A percentile compares a stretch with the other conserved stretches of the same genome.
These are phyloP conservation scores for Litchi chinensis DNA, from an alignment of 345 rosid species.

Conservation along the genomic window DNA sequence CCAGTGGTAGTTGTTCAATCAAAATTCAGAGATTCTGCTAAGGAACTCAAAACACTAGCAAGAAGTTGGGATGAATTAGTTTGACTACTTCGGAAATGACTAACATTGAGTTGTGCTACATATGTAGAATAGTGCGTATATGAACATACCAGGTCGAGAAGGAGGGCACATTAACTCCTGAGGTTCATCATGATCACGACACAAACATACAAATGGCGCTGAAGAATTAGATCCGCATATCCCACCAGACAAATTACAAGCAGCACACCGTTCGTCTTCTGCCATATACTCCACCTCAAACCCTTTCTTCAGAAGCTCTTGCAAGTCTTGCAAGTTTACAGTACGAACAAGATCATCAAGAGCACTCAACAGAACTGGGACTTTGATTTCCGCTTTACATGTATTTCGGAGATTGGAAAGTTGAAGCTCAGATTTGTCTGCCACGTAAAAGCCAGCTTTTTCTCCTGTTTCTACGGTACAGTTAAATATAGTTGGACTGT, in stretches of 20 bases:
- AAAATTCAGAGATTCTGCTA: not conserved
- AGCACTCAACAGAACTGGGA: slow-evolving; percentile 15
- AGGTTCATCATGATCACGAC: not conserved
- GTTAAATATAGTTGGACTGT: too few relatives aligned
- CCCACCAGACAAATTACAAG: not conserved
- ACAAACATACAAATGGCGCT: not conserved
- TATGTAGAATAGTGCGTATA: too few relatives aligned
- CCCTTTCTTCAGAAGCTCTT: slow-evolving; percentile 12
- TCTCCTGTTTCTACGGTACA: not conserved
- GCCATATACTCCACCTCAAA: slow-evolving; percentile 16
- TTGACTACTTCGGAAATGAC: too few relatives aligned
- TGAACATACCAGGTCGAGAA: not conserved
- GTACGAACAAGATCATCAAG: not conserved
- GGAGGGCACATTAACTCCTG: not conserved
- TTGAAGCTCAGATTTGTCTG: not conserved
- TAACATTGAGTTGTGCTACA: too few relatives aligned
- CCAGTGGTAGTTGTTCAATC: too few relatives aligned
- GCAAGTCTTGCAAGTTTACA: accelerated
- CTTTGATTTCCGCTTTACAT: not conserved
- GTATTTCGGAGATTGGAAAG: not conserved
- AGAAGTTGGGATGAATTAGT: too few relatives aligned
- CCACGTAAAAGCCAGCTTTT: slow-evolving; percentile 1
- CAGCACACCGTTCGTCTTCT: not conserved
- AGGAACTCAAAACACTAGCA: too few relatives aligned
- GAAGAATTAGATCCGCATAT: not conserved